Evolutionary conservation across 129 eudicot genomes (phyloP).

Genomic region (Flaveria bidentis): DNA sequence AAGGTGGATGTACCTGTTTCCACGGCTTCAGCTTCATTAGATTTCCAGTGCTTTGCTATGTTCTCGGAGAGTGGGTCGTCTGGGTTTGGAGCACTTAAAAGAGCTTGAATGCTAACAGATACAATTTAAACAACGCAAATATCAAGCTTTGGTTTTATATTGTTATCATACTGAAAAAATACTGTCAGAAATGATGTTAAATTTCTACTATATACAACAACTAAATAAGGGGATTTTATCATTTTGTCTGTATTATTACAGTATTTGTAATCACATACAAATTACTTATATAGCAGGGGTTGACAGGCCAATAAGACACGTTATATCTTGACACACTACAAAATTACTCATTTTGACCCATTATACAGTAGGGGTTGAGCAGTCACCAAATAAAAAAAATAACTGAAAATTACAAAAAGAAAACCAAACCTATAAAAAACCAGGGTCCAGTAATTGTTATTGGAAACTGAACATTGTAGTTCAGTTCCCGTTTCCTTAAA

Average conservation of each 20-base stretch:
- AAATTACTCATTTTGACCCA: not conserved
- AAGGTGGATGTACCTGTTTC: slow-evolving; percentile 42
- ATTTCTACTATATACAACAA: not conserved
- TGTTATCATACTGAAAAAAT: not conserved
- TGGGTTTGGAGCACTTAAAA: slow-evolving; percentile 60
- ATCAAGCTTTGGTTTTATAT: not conserved
- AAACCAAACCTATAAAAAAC: not conserved
- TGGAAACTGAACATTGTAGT: not conserved
- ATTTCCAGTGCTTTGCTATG: slow-evolving; percentile 59
- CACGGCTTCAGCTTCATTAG: slow-evolving; percentile 59
- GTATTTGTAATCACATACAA: not conserved
- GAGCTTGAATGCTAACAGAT: slow-evolving; percentile 52
- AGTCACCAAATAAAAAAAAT: not conserved
- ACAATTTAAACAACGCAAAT: slow-evolving; percentile 19
- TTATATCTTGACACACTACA: not conserved
- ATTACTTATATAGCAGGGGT: no score
- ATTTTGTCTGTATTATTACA: not conserved
- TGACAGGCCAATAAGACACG: not conserved
- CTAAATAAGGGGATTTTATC: not conserved
- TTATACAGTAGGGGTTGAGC: not conserved
- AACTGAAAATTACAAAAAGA: not conserved
- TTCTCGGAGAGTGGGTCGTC: slow-evolving; percentile 62
- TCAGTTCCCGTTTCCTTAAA: not conserved
- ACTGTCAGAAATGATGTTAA: not conserved
- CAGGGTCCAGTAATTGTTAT: not conserved